Conservation (phyloP, 1,139 yeast species). For the Yamadazyma kanchanaburiensis region DNA sequence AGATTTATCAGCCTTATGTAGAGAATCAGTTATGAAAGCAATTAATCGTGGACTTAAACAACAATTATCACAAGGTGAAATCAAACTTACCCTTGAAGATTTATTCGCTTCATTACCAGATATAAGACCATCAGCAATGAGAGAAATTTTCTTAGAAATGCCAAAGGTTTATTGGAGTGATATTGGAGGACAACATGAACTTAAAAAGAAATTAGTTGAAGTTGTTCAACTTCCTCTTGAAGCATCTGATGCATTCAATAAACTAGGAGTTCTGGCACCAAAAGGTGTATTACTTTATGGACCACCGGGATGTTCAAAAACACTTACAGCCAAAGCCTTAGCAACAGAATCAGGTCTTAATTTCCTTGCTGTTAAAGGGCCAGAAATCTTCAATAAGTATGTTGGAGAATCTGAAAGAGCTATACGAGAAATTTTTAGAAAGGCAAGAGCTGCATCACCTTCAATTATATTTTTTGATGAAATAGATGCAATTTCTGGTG, state of each 20-base stretch:
- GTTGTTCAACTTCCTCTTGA: conserved; percentile 90
- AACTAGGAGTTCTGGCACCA: conserved; percentile 84
- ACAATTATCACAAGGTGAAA: conserved; percentile 18
- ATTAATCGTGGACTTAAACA: conserved; percentile 54
- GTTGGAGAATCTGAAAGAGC: conserved; percentile 94
- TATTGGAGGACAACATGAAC: conserved; percentile 89
- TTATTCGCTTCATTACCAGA: conserved; percentile 68
- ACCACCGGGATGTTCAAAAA: conserved; percentile 96
- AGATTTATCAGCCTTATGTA: conserved; percentile 79
- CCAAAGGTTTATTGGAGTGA: conserved; percentile 94
- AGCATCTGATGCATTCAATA: conserved; percentile 71
- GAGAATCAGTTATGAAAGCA: conserved; percentile 86
- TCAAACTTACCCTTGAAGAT: conserved; percentile 44
- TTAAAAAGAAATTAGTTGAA: conserved; percentile 77
- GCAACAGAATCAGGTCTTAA: conserved; percentile 95
- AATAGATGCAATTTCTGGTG: conserved; percentile 85
- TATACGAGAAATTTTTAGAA: conserved; percentile 82
- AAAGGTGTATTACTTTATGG: conserved; percentile 89
- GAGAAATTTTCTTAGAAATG: conserved; percentile 89
- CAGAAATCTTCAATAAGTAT: conserved; percentile 88
- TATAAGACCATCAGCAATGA: conserved; percentile 93
- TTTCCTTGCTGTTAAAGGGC: conserved; percentile 92
- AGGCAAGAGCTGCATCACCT: conserved; percentile 92
- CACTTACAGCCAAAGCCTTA: conserved; percentile 88
- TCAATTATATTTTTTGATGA: conserved; percentile 92